Conservation (phyloP, 306 rosid species). For the Alnus rubra region DNA sequence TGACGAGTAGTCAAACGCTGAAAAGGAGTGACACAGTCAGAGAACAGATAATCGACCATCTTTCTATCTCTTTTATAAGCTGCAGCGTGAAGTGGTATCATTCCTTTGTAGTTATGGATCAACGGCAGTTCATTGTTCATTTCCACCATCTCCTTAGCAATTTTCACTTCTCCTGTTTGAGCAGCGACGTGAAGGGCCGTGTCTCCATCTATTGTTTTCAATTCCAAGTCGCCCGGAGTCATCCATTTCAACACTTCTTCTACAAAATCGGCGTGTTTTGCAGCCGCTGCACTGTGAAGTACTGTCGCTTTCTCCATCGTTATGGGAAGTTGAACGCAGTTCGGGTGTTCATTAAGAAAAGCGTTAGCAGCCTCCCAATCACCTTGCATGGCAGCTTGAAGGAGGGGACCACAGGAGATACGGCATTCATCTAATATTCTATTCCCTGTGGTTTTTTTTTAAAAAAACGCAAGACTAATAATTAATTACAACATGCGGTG, state of each 20-base stretch:
- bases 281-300: neutral
- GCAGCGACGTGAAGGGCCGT: slow-evolving; percentile 4
- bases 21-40: neutral
- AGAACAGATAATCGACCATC: neutral
- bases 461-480: too few relatives aligned
- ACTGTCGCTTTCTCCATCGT: neutral
- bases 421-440: neutral
- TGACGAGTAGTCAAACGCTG: neutral
- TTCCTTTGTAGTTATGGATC: neutral
- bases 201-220: neutral
- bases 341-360: neutral
- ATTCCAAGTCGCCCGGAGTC: neutral
- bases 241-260: neutral
- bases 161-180: neutral
- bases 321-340: neutral
- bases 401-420: neutral
- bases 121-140: neutral
- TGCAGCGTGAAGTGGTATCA: slow-evolving; percentile 4
- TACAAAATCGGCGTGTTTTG: neutral
- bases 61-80: neutral
- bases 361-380: neutral
- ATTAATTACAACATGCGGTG: too few relatives aligned
- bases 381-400: neutral
- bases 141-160: neutral
- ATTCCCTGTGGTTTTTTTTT: too few relatives aligned